phyloP scores from a whole-genome alignment of 1,139 yeast genomes.

The Pichia sp. region DNA sequence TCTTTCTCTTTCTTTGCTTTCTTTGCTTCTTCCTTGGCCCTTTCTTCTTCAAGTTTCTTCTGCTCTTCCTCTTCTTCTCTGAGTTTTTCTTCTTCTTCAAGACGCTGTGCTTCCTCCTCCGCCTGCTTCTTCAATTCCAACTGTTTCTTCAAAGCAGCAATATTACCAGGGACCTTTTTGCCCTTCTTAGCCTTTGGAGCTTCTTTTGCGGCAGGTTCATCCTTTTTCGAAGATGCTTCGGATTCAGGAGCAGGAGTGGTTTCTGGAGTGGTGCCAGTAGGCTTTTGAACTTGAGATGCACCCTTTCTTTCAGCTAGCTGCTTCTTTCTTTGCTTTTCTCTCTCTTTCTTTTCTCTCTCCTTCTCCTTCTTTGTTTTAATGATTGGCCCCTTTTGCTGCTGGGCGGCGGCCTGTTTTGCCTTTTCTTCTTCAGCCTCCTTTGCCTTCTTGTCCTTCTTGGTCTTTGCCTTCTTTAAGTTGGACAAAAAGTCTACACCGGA shows the following conservation, averaged over 20 bases:
- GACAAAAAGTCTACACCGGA: conserved; percentile 72
- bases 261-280: background rate
- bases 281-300: conserved; percentile 51
- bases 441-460: conserved; percentile 43
- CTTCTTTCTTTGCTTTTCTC: conserved; percentile 90
- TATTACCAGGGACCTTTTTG: conserved; percentile 71
- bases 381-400: conserved; percentile 49
- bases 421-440: conserved; percentile 35
- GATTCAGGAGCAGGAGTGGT: conserved; percentile 25
- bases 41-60: conserved; percentile 48
- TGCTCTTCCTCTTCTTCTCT: conserved; percentile 59
- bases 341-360: conserved; percentile 96
- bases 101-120: conserved; percentile 64
- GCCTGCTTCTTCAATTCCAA: conserved; percentile 79
- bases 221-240: conserved; percentile 36
- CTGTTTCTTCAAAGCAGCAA: conserved; percentile 79
- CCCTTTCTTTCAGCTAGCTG: conserved; percentile 87
- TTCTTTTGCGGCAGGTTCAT: conserved; percentile 11
- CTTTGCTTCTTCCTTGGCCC: conserved; percentile 63
- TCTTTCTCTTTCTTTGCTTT: conserved; percentile 79
- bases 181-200: conserved; percentile 33
- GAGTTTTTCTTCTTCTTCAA: conserved; percentile 58
- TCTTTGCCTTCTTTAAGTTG: conserved; percentile 73
- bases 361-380: conserved; percentile 93
- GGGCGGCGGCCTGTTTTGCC: conserved; percentile 35